Conservation (phyloP, 805 yeast genomes). For the Suhomyces kilbournensis region DNA sequence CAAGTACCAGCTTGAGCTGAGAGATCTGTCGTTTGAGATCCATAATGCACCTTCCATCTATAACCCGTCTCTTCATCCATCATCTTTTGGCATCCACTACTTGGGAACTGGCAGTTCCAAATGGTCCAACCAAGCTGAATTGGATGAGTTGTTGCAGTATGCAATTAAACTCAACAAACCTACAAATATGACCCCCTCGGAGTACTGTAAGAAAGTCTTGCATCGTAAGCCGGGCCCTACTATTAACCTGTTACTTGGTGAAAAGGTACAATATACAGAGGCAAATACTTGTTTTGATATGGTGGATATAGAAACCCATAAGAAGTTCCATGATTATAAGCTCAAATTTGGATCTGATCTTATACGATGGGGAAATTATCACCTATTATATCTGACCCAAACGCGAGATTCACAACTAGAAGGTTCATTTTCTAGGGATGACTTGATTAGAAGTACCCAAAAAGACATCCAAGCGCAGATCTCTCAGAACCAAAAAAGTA, state of each 20-base stretch:
- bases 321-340: constrained; percentile 11
- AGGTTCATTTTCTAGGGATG: background rate
- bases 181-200: background rate
- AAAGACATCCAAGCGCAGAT: background rate
- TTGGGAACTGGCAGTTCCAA: constrained; percentile 22
- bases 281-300: constrained; percentile 12
- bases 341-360: constrained; percentile 20
- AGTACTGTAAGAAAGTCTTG: constrained; percentile 1
- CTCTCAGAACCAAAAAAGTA: background rate
- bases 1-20: constrained; percentile 43
- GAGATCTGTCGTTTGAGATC: constrained; percentile 20
- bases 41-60: constrained; percentile 6
- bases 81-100: constrained; percentile 1
- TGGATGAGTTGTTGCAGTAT: constrained; percentile 29
- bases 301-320: constrained; percentile 21
- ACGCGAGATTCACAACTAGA: background rate
- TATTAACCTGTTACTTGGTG: background rate
- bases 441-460: background rate
- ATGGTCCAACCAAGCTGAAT: constrained; percentile 31
- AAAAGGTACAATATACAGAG: background rate
- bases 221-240: background rate
- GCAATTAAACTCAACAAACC: constrained; percentile 21
- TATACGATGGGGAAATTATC: constrained; percentile 18
- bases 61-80: constrained; percentile 4
- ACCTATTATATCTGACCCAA: constrained; percentile 13